Base-by-base conservation (phyloP, 2,329 filamentous ascomycete genomes). In the Colletotrichum magnum region DNA sequence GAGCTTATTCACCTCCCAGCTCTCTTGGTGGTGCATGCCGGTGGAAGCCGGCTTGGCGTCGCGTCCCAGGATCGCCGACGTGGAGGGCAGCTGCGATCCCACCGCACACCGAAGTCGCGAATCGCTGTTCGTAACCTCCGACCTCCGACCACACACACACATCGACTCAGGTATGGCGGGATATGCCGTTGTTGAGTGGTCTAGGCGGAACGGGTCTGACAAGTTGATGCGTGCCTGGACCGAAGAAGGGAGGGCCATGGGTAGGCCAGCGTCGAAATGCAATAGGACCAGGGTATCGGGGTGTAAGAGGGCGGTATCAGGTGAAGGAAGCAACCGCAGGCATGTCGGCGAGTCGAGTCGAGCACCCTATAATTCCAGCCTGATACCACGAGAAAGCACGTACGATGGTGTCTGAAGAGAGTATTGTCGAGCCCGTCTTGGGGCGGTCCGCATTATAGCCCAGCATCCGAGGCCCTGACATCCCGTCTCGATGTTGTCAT, bases 391-490 rank as follows among this genome's bases (percentile, higher is more conserved):
- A 36, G 32, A 36, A 36, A 36, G 32, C 32, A 36, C 32, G 32
- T 36, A 36, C 39, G 28, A 64, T 48, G 24, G 36, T 10, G 16
- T 13, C 39, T 39, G 43, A 21, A 63, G 45, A 47, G 45, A 43
- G 45, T 15, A 53, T 32, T 24, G 15, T 36, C 59, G 45, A 43
- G 36, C n/a, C 58, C 39, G 51, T 41, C 32, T 24, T 52, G 45
- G 45, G 10, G 64, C 45, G 36, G 54, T 50, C 41, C 41, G 66
- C 61, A 65, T 65, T 26, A 32, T 43, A 52, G 47, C 18, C 48
- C 48, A 56, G 61, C 65, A 56, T 68, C 61, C 54, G 65, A 68
- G 65, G 32, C 65, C 65, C 61, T 65, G 65, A 68, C 61, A 65
- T 68, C 61, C 66, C 66, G 61, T 65, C 66, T 65, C 50, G 50